phyloP scores from a whole-genome alignment of 129 eudicot genomes.

The Flaveria robusta region DNA sequence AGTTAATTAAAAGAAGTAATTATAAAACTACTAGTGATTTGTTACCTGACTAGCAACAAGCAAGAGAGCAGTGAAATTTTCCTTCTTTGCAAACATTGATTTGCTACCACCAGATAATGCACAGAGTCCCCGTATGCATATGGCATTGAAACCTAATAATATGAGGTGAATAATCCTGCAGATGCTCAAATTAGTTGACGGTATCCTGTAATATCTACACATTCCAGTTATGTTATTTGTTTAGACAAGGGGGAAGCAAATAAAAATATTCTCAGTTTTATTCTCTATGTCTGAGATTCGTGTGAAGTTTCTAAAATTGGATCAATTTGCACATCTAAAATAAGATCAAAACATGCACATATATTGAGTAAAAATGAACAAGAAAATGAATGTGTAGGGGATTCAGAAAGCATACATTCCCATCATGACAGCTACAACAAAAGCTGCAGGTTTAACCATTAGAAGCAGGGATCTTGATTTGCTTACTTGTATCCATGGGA shows the following conservation, averaged over 20 bases:
- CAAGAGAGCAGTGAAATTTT: conserved; percentile 69
- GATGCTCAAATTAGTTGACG: conserved; percentile 26
- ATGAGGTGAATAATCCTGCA: conserved; percentile 70
- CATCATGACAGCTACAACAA: conserved; percentile 65
- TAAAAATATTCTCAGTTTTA: background rate
- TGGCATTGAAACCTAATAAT: conserved; percentile 69
- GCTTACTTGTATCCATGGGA: conserved; percentile 96
- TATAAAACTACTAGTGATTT: background rate
- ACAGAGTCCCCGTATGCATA: conserved; percentile 50
- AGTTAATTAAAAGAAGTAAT: background rate
- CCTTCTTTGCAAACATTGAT: conserved; percentile 61
- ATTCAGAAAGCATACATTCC: conserved; percentile 59
- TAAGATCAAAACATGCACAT: background rate
- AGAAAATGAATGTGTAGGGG: background rate
- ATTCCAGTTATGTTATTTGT: background rate
- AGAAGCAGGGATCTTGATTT: conserved; percentile 87
- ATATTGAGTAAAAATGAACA: background rate
- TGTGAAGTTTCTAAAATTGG: background rate
- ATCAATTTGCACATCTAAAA: background rate
- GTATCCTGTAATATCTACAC: background rate
- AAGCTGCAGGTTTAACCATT: conserved; percentile 74
- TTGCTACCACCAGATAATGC: conserved; percentile 68
- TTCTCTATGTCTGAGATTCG: background rate
- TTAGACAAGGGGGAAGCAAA: background rate
- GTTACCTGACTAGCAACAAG: conserved; percentile 88